Percentiles rank a stretch among this genome's conserved stretches.
Evolutionary conservation across 306 rosid species (phyloP).

Genomic region (Aeschynomene evenia): DNA sequence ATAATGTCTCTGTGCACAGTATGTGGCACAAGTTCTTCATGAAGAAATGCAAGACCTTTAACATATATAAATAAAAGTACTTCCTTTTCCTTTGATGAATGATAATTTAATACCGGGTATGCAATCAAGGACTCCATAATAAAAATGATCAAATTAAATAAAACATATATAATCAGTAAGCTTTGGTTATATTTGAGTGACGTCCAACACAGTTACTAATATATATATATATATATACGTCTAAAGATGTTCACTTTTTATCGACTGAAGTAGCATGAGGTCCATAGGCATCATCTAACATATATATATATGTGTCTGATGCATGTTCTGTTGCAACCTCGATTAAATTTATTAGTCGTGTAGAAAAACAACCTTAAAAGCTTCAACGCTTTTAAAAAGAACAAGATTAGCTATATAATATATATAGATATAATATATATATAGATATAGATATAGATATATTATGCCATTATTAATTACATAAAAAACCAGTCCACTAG

Average conservation of each 20-base stretch:
- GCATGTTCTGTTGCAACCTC: too few relatives aligned
- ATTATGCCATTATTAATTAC: not conserved
- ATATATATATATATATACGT: not conserved
- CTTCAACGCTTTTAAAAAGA: not conserved
- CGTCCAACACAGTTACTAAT: not conserved
- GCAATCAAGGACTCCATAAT: conserved; percentile 3
- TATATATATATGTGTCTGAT: too few relatives aligned
- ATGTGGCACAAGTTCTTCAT: conserved; percentile 82
- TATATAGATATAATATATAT: too few relatives aligned
- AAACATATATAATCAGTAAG: not conserved
- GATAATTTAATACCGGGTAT: not conserved
- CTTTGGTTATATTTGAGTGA: not conserved
- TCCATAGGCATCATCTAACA: not conserved
- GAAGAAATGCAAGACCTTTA: conserved; percentile 81
- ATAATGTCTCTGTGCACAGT: conserved; percentile 86
- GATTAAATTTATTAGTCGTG: too few relatives aligned
- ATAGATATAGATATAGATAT: too few relatives aligned
- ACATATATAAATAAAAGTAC: conserved; percentile 38
- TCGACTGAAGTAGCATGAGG: not conserved
- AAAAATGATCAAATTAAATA: not conserved
- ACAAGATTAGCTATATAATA: conserved; percentile 28
- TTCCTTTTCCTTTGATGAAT: not conserved
- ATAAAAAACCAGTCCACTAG: not conserved
- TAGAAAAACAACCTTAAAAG: conserved; percentile 3
- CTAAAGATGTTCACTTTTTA: not conserved